phyloP scores from a whole-genome alignment of 164 flowering plant species.

The Kalanchoe fedtschenkoi region DNA sequence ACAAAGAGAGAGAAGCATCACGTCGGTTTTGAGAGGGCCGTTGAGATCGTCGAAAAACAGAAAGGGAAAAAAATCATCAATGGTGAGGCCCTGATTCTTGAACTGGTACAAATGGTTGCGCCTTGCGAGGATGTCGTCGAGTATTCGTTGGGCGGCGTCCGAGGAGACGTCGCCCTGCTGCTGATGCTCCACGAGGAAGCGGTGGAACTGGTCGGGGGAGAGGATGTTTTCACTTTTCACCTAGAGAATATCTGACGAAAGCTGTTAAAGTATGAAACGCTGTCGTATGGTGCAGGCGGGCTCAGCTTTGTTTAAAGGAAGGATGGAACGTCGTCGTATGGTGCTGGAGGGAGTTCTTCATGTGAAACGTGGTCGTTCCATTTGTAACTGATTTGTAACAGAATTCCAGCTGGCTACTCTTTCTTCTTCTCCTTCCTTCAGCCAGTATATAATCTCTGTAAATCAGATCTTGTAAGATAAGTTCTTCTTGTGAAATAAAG shows the following conservation, averaged over 20 bases:
- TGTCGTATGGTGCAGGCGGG: too few species aligned
- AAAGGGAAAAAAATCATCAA: constrained; percentile 62
- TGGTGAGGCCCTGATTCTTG: constrained; percentile 6
- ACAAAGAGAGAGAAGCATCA: constrained; percentile 3
- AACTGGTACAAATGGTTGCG: constrained; percentile 15
- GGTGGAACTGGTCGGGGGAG: constrained; percentile 46
- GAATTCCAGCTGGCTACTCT: too few species aligned
- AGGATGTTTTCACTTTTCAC: constrained; percentile 31
- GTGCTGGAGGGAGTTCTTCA: too few species aligned
- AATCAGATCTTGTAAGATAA: too few species aligned
- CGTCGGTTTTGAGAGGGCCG: constrained; percentile 46
- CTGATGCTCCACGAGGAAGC: constrained; percentile 58
- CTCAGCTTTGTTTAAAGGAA: too few species aligned
- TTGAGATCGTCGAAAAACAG: constrained; percentile 64
- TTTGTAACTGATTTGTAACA: too few species aligned
- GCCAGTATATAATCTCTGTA: too few species aligned
- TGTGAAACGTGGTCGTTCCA: too few species aligned
- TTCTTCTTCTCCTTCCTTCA: too few species aligned
- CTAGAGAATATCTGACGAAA: constrained; percentile 33
- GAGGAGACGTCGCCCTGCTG: constrained; percentile 24
- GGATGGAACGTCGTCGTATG: too few species aligned
- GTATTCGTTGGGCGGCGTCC: constrained; percentile 30
- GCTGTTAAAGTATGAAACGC: too few species aligned
- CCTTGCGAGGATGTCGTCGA: constrained; percentile 26
- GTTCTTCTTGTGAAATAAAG: too few species aligned